Conservation (phyloP, 495 filamentous ascomycete genomes). For the Hypoxylon subgilvum region DNA sequence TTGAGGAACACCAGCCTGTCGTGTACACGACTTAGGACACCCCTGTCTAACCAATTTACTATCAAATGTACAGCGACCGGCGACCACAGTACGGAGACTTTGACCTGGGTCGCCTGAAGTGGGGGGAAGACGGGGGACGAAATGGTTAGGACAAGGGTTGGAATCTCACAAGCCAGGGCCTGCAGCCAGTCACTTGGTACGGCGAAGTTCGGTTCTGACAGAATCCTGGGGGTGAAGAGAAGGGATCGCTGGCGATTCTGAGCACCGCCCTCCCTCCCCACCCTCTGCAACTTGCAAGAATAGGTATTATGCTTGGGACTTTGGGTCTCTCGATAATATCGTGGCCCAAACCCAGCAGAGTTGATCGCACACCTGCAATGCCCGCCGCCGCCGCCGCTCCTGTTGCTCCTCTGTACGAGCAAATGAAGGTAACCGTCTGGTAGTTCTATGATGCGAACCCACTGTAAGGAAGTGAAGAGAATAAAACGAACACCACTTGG, state of each 20-base stretch:
- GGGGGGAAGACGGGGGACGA: slow-evolving; percentile 34
- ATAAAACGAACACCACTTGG: slow-evolving; percentile 8
- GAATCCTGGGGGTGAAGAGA: slow-evolving; percentile 19
- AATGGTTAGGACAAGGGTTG: slow-evolving; percentile 34
- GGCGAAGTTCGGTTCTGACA: slow-evolving; percentile 28
- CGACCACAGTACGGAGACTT: slow-evolving; percentile 39
- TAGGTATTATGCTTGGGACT: slow-evolving; percentile 9
- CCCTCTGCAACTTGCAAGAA: slow-evolving; percentile 14
- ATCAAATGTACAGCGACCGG: slow-evolving; percentile 20
- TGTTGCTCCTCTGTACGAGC: no score
- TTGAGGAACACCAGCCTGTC: slow-evolving; percentile 29
- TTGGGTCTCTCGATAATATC: slow-evolving; percentile 5
- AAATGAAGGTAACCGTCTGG: slow-evolving; percentile 18
- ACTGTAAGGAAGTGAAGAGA: not conserved
- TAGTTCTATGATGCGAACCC: not conserved
- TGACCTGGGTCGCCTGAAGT: slow-evolving; percentile 34
- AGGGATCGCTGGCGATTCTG: slow-evolving; percentile 20
- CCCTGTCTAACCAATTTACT: slow-evolving; percentile 32
- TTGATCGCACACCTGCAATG: slow-evolving; percentile 1
- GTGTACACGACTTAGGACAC: slow-evolving; percentile 25
- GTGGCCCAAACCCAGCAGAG: slow-evolving; percentile 1
- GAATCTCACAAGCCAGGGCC: slow-evolving; percentile 38
- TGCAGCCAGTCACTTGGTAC: slow-evolving; percentile 38
- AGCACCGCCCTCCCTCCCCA: slow-evolving; percentile 28
- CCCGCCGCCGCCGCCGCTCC: no score